Evolutionary conservation across 2,329 filamentous ascomycete species (phyloP).

Genomic region (Ophiostoma perfectum): DNA sequence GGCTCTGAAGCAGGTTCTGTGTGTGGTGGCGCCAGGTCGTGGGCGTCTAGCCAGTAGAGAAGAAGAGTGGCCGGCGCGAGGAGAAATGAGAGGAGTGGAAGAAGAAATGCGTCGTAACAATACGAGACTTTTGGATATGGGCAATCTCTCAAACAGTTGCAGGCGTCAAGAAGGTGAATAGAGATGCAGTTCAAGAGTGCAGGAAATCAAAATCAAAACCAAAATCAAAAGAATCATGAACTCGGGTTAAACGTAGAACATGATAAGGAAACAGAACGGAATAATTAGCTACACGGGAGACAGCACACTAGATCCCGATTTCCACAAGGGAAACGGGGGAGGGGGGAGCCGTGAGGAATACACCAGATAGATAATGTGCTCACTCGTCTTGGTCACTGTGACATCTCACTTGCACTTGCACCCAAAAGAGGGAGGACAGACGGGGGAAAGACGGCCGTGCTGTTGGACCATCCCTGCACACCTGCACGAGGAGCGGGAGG

Average conservation of each 20-base stretch:
- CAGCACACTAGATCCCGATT: slow-evolving; percentile 1
- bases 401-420: slow-evolving; percentile 1
- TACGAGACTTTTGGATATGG: neutral
- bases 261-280: neutral
- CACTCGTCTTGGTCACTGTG: neutral
- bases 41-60: slow-evolving; percentile 21
- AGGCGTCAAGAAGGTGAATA: neutral
- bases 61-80: slow-evolving; percentile 23
- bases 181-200: neutral
- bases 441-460: slow-evolving; percentile 7
- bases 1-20: slow-evolving; percentile 27
- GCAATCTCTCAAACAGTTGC: neutral
- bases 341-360: neutral
- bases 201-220: neutral
- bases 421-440: slow-evolving; percentile 7
- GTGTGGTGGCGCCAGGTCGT: slow-evolving; percentile 34
- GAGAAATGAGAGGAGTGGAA: slow-evolving; percentile 22
- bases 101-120: neutral
- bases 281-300: neutral
- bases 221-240: neutral
- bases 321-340: neutral
- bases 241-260: neutral
- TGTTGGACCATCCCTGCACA: slow-evolving; percentile 9
- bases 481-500: slow-evolving; percentile 16
- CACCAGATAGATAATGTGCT: neutral